These are phyloP conservation scores for Allium fistulosum DNA, from an alignment of 106 monocot genomes.

Conservation along the genomic window DNA sequence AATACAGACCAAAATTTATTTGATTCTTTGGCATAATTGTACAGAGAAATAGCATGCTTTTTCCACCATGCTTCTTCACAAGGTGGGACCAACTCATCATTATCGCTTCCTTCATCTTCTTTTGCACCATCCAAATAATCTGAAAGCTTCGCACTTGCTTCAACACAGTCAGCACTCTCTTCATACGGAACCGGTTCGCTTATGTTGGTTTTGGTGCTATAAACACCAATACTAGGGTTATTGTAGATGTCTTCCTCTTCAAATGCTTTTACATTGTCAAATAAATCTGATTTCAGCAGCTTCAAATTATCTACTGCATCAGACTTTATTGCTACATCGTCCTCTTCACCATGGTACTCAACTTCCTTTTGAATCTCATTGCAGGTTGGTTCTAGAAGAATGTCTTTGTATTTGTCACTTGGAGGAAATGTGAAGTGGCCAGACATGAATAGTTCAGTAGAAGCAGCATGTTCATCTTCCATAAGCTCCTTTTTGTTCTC, in stretches of 20 bases:
- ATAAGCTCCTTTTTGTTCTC: conserved; percentile 1
- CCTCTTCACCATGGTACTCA: conserved; percentile 6
- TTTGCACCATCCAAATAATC: conserved; percentile 15
- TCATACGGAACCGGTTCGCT: conserved; percentile 6
- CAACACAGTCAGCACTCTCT: conserved; percentile 6
- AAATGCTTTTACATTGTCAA: conserved; percentile 24
- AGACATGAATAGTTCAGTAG: conserved; percentile 48
- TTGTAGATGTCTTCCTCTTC: conserved; percentile 22
- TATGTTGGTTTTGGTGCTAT: conserved; percentile 14
- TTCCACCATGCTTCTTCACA: conserved; percentile 84
- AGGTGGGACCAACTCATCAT: conserved; percentile 14
- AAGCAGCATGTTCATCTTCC: conserved; percentile 1
- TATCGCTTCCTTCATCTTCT: conserved; percentile 11
- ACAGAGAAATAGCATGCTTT: conserved; percentile 47
- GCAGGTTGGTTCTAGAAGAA: conserved; percentile 29
- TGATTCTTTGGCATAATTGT: conserved; percentile 65
- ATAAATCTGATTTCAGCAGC: conserved; percentile 30
- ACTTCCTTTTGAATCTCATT: conserved; percentile 27
- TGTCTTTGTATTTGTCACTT: conserved; percentile 41
- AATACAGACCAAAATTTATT: conserved; percentile 72
- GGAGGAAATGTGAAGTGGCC: conserved; percentile 66
- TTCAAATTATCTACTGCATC: conserved; percentile 14
- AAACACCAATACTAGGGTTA: conserved; percentile 17
- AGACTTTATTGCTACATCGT: conserved; percentile 5
- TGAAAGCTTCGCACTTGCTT: conserved; percentile 12